A percentile compares a stretch with the other conserved stretches of the same genome.
These are phyloP conservation scores for Forsythia suspensa DNA, from an alignment of 257 asterid species.

Conservation along the genomic window DNA sequence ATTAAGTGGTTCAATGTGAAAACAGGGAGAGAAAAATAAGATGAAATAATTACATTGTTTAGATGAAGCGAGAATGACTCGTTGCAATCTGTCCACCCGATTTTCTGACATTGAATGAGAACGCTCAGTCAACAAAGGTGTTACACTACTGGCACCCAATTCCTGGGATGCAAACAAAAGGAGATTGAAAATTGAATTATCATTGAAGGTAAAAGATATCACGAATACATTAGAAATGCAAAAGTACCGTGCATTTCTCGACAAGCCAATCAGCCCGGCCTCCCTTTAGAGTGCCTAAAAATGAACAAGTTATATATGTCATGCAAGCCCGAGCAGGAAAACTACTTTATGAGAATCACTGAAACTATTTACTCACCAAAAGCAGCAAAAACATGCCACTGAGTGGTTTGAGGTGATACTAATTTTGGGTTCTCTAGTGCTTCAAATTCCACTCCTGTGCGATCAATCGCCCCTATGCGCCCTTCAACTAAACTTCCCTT, in stretches of 20 bases:
- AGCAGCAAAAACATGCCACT: slow-evolving; percentile 94
- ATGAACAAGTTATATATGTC: slow-evolving; percentile 16
- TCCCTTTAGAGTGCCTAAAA: slow-evolving; percentile 85
- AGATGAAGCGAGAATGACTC: slow-evolving; percentile 83
- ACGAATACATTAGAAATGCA: slow-evolving; percentile 28
- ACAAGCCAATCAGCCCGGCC: slow-evolving; percentile 99
- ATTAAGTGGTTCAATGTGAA: neutral
- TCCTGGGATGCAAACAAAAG: slow-evolving; percentile 49
- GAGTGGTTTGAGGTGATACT: slow-evolving; percentile 49
- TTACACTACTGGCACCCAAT: slow-evolving; percentile 86
- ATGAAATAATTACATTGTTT: slow-evolving; percentile 64
- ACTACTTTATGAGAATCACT: neutral
- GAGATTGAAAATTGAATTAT: slow-evolving; percentile 9
- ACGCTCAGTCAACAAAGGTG: slow-evolving; percentile 81
- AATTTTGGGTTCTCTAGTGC: slow-evolving; percentile 62
- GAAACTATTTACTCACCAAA: slow-evolving; percentile 55
- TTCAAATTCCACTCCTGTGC: slow-evolving; percentile 65
- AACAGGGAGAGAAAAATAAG: neutral
- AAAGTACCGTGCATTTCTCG: slow-evolving; percentile 94
- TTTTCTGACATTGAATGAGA: slow-evolving; percentile 78
- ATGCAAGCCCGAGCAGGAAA: slow-evolving; percentile 1
- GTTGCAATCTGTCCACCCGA: slow-evolving; percentile 77
- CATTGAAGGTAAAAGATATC: slow-evolving; percentile 2
- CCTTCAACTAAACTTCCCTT: slow-evolving; percentile 90
- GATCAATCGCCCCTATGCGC: slow-evolving; percentile 68